These are phyloP conservation scores for Neurospora sp. DNA, from an alignment of 495 filamentous ascomycete species.

Conservation along the genomic window DNA sequence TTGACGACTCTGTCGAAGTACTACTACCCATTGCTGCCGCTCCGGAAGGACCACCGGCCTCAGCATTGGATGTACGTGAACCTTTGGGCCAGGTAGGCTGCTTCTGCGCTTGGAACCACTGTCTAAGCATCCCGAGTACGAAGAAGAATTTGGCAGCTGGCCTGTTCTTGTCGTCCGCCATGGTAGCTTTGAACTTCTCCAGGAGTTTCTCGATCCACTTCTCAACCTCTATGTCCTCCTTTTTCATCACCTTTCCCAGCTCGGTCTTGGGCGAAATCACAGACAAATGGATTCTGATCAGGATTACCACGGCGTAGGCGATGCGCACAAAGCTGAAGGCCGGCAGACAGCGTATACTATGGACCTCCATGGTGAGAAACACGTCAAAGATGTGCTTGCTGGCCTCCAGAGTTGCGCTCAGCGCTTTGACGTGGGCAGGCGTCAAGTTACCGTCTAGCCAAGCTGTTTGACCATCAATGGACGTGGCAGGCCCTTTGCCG, in stretches of 20 bases:
- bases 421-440: slow-evolving; percentile 56
- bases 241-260: slow-evolving; percentile 66
- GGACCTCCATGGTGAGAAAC: slow-evolving; percentile 51
- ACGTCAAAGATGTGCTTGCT: slow-evolving; percentile 67
- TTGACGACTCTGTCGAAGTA: background rate
- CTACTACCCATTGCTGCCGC: slow-evolving; percentile 6
- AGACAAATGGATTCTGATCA: slow-evolving; percentile 82
- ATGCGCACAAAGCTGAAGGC: slow-evolving; percentile 70
- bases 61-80: background rate
- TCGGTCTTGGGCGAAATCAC: slow-evolving; percentile 56
- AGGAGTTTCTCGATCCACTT: slow-evolving; percentile 61
- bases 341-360: slow-evolving; percentile 58
- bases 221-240: slow-evolving; percentile 64
- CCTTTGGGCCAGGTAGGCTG: slow-evolving; percentile 7
- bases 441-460: slow-evolving; percentile 40
- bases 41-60: slow-evolving; percentile 2
- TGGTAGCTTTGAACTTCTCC: slow-evolving; percentile 53
- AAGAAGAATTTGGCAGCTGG: slow-evolving; percentile 68
- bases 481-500: slow-evolving; percentile 33
- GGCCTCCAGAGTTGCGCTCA: slow-evolving; percentile 59
- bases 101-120: slow-evolving; percentile 52
- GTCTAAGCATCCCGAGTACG: slow-evolving; percentile 62
- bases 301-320: slow-evolving; percentile 65
- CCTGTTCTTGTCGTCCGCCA: slow-evolving; percentile 52
- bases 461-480: slow-evolving; percentile 20